Base-by-base conservation (phyloP, 2,329 filamentous ascomycete genomes). In the Nigrospora osmanthi region DNA sequence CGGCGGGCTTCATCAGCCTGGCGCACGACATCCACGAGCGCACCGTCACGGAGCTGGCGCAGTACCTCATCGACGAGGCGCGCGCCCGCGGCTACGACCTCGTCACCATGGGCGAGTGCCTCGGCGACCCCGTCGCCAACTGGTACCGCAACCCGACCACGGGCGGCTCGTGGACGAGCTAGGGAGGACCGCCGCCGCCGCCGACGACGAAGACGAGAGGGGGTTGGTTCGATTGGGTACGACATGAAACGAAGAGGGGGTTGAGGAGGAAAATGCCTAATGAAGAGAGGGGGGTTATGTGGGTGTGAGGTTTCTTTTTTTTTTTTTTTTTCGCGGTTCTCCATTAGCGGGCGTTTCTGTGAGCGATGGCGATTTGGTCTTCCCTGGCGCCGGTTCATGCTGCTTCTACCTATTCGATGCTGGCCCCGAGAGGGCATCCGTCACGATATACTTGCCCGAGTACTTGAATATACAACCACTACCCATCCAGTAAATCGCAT, bases 1-100 rank as follows among this genome's bases (percentile, higher is more conserved):
- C 23, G n/a, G 43, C 47, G 1, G 54, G 54, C 11, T 64, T 57
- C 44, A 56, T 64, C 38, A 46, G 58, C 3, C 51, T 60, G n/a
- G 54, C 35, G 23, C 54, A 56, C 19, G 55, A 57, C 32, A 45
- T 50, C 10, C 43, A 47, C n/a, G 34, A 50, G 48, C 48, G 47
- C 40, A 55, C 55, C 1, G 54, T 53, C 16, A 30, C 44, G 33
- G 36, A 38, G 23, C 47, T 58, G 16, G 44, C 54, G 11, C 47
- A 52, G 42, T 51, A 48, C 28, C 51, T 56, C 47, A 41, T 58
- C 14, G 31, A 45, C 32, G 47, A 34, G 2, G 43, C 54, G 7
- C 14, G n/a, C 32, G n/a, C 17, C n/a, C 17, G 41, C 28, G 54
- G 52, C 16, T 58, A 53, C 40, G 23, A 49, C 33, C 45, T 51